Base-by-base conservation (phyloP, 116 monocot species). In the Dioscorea cayenensis region DNA sequence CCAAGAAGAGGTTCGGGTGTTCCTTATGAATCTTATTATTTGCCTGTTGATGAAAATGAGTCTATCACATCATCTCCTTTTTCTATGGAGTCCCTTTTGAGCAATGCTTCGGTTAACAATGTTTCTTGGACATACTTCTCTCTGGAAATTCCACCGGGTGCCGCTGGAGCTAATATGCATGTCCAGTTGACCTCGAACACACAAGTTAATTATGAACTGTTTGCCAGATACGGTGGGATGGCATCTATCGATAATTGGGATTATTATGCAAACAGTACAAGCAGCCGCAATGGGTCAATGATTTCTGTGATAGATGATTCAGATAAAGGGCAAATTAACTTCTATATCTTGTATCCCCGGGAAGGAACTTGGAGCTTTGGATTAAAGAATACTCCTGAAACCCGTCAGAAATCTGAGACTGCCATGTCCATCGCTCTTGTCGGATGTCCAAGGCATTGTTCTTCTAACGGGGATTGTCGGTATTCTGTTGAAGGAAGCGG, bases 331-430 rank as follows among this genome's bases (percentile, higher is more conserved):
- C 84, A 55, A 25, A 86, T 92, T 61, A 77, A 92, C 64, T 84
- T 96, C 61, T 96, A 86, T 74, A 73, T 96, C 66, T 64, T 90
- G 27, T 92, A 87, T 81, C 81, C 84, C 17, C 83, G 71, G 66
- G 96, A 96, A 87, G 96, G 92, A 73, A 78, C 78, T 75, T 96
- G 96, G 96, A 69, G 73, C 68, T 72, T 92, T 78, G 92, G 79
- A 64, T 27, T 96, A 63, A 84, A 71, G 67, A 85, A 87, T 80
- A 49, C 84, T 74, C 7, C 58, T 73, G 62, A 82, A 38, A 68
- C n/a, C 66, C 28, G 43, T 28, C 20, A 49, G 38, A 73, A 73
- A 36, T 73, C 78, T 28, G 67, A 72, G 65, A 90, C 83, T 60
- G 73, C 66, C 22, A 83, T 96, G 82, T 86, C 82, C 32, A 77